These are phyloP conservation scores for Onygenales sp. DNA, from an alignment of 2,329 filamentous ascomycete genomes.

Conservation along the genomic window DNA sequence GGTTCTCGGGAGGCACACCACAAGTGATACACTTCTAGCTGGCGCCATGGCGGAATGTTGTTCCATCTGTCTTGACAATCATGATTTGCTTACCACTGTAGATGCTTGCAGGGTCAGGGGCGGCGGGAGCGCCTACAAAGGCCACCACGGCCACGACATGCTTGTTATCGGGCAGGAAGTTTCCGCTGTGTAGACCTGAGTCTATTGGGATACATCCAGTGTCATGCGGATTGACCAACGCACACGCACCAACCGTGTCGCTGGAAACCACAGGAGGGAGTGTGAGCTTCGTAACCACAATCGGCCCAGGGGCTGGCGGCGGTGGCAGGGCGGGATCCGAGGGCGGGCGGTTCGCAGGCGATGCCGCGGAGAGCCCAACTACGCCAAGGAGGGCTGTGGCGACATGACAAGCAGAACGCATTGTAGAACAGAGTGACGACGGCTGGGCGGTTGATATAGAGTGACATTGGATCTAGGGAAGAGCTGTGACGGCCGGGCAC, in stretches of 20 bases:
- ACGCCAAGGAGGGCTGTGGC: too few species aligned
- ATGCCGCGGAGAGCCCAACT: too few species aligned
- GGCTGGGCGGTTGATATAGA: too few species aligned
- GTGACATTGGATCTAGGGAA: too few species aligned
- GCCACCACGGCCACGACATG: conserved; percentile 33
- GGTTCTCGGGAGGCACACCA: conserved; percentile 28
- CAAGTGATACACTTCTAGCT: conserved; percentile 42
- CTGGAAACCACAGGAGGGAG: conserved; percentile 27
- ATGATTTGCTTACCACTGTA: conserved; percentile 35
- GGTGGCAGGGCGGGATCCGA: too few species aligned
- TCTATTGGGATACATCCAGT: conserved; percentile 30
- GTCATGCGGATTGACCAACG: conserved; percentile 23
- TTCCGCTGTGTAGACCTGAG: conserved; percentile 19
- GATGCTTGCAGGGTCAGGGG: conserved; percentile 32
- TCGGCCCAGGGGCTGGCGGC: conserved; percentile 24
- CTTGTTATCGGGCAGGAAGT: conserved; percentile 36
- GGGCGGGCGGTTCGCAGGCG: too few species aligned
- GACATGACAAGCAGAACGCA: too few species aligned
- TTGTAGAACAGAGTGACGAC: too few species aligned
- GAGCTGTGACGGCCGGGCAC: too few species aligned
- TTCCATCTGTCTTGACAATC: conserved; percentile 34
- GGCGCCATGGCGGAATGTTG: conserved; percentile 35
- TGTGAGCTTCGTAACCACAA: conserved; percentile 27
- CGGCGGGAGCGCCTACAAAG: conserved; percentile 35
- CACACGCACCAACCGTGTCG: conserved; percentile 23